These are phyloP conservation scores for Didymellaceae sp. DNA, from an alignment of 2,329 filamentous ascomycete species.

Conservation along the genomic window DNA sequence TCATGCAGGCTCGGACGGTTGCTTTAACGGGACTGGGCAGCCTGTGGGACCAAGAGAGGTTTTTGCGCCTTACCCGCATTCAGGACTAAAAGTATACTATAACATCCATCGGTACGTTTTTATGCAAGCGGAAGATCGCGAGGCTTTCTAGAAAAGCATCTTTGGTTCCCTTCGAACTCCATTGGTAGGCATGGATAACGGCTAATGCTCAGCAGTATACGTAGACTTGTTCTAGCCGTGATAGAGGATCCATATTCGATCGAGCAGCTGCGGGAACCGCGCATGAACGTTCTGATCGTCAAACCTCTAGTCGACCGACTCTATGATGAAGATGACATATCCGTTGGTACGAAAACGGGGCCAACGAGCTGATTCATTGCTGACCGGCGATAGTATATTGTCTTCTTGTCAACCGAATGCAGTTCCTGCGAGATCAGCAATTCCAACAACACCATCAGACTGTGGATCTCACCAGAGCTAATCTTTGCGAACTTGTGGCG, in stretches of 20 bases:
- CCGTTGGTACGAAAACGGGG: slow-evolving; percentile 63
- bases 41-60: slow-evolving; percentile 46
- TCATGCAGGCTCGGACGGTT: slow-evolving; percentile 55
- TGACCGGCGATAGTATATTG: slow-evolving; percentile 69
- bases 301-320: slow-evolving; percentile 83
- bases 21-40: slow-evolving; percentile 48
- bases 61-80: slow-evolving; percentile 62
- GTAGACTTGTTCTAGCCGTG: slow-evolving; percentile 54
- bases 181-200: background rate
- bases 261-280: slow-evolving; percentile 79
- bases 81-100: slow-evolving; percentile 73
- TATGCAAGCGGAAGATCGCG: too few relatives aligned
- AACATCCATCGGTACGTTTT: slow-evolving; percentile 69
- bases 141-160: too few relatives aligned
- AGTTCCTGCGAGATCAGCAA: slow-evolving; percentile 79
- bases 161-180: too few relatives aligned
- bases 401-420: slow-evolving; percentile 78
- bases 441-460: slow-evolving; percentile 80
- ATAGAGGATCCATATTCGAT: slow-evolving; percentile 70
- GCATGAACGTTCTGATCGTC: slow-evolving; percentile 81
- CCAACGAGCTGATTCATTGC: background rate
- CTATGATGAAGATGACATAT: slow-evolving; percentile 80
- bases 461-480: slow-evolving; percentile 78
- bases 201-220: slow-evolving; percentile 43
- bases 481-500: slow-evolving; percentile 80